Evolutionary conservation across 768 basidiomycete species (phyloP).

Genomic region (Russula griseocarnosa): DNA sequence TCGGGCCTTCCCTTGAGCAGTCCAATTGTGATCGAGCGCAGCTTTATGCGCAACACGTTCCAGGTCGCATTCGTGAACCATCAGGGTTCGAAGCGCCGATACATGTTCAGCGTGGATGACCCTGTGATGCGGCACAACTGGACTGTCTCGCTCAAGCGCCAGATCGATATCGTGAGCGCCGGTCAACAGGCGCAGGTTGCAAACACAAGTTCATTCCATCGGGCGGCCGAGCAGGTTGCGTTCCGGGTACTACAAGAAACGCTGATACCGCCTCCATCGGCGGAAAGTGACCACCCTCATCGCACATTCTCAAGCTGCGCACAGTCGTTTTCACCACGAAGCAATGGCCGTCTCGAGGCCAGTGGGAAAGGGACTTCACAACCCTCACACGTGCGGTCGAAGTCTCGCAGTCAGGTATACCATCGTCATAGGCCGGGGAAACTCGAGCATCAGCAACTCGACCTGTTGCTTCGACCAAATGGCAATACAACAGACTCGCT

Average conservation of each 20-base stretch:
- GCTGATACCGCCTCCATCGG: conserved; percentile 46
- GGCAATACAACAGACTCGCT: conserved; percentile 22
- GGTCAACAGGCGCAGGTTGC: conserved; percentile 31
- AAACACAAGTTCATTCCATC: conserved; percentile 45
- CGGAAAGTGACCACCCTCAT: conserved; percentile 8
- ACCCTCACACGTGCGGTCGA: conserved; percentile 51
- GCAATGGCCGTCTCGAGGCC: conserved; percentile 20
- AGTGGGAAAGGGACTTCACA: conserved; percentile 18
- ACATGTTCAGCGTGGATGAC: conserved; percentile 93
- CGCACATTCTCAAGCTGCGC: conserved; percentile 31
- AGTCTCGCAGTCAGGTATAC: conserved; percentile 68
- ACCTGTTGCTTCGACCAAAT: conserved; percentile 17
- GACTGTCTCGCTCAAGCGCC: conserved; percentile 61
- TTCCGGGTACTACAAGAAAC: conserved; percentile 85
- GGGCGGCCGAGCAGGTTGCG: conserved; percentile 69
- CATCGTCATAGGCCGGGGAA: conserved; percentile 59
- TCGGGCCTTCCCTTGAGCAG: conserved; percentile 75
- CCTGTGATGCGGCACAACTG: conserved; percentile 70
- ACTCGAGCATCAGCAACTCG: conserved; percentile 54
- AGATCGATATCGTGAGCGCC: conserved; percentile 52
- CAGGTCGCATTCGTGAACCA: conserved; percentile 81
- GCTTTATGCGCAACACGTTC: conserved; percentile 97
- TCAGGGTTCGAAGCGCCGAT: conserved; percentile 66
- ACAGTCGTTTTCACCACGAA: conserved; percentile 32
- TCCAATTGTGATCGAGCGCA: conserved; percentile 76